phyloP scores from a whole-genome alignment of 805 yeast species.

The Tanozyma kutaoensis region DNA sequence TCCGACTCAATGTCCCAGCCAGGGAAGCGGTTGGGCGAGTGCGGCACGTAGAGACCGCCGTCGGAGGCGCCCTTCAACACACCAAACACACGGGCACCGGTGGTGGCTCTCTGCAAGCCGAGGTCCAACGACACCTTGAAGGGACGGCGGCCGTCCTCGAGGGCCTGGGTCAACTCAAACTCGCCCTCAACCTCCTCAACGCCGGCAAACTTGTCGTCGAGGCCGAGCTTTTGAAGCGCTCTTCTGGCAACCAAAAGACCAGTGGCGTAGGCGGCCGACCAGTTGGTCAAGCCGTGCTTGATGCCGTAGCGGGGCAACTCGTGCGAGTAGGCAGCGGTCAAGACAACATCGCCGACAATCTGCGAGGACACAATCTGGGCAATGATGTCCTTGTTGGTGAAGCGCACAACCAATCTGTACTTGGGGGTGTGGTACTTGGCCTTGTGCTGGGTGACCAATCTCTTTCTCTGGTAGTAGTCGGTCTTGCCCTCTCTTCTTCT shows the following conservation, averaged over 20 bases:
- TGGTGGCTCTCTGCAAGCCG: constrained; percentile 99
- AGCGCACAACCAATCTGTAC: constrained; percentile 98
- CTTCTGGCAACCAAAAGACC: constrained; percentile 99
- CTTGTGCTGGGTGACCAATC: constrained; percentile 99
- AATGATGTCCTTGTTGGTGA: constrained; percentile 99
- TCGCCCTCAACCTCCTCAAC: constrained; percentile 99
- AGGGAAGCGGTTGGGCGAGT: constrained; percentile 99
- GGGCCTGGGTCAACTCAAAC: constrained; percentile 96
- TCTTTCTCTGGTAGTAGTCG: constrained; percentile 99
- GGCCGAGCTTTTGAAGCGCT: constrained; percentile 92
- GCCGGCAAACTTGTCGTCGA: constrained; percentile 96
- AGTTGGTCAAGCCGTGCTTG: constrained; percentile 97
- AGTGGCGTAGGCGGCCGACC: constrained; percentile 99
- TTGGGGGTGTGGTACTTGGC: constrained; percentile 99
- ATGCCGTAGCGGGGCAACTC: constrained; percentile 98
- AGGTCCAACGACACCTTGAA: constrained; percentile 99
- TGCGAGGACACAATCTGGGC: constrained; percentile 95
- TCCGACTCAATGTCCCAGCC: constrained; percentile 99
- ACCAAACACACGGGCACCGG: constrained; percentile 99
- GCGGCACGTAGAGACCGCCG: constrained; percentile 99
- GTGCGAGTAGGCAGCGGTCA: constrained; percentile 97
- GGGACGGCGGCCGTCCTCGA: constrained; percentile 99
- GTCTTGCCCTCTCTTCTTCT: constrained; percentile 99
- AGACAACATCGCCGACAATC: constrained; percentile 91
- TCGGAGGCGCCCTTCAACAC: constrained; percentile 99